These are phyloP conservation scores for Ilex aquifolium DNA, from an alignment of 257 asterid species.

Conservation along the genomic window DNA sequence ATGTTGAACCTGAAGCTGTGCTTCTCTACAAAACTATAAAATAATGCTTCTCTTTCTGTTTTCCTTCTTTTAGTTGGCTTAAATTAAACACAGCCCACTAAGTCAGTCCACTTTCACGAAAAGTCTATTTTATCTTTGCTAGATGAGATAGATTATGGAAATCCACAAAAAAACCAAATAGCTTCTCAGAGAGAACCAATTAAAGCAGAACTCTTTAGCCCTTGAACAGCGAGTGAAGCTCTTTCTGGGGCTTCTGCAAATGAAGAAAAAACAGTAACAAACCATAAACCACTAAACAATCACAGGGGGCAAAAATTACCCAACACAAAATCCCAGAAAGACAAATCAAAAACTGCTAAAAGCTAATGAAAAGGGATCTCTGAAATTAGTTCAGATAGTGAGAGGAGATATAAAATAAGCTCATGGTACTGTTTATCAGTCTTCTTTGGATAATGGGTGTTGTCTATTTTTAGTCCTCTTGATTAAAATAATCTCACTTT, in stretches of 20 bases:
- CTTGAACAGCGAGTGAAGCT: constrained; percentile 31
- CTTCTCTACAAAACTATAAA: constrained; percentile 16
- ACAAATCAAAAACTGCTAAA: constrained; percentile 7
- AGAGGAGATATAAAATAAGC: constrained; percentile 6
- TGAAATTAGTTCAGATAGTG: constrained; percentile 7
- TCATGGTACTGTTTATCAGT: constrained; percentile 1
- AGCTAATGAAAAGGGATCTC: constrained; percentile 17
- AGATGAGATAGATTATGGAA: constrained; percentile 2
- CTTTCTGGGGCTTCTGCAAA: constrained; percentile 36
- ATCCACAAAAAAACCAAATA: constrained; percentile 11
- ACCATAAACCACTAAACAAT: constrained; percentile 8
- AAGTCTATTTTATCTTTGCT: constrained; percentile 19
- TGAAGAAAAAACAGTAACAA: constrained; percentile 9
- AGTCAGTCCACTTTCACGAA: constrained; percentile 19
- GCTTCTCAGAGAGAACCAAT: constrained; percentile 2
- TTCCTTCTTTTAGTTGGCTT: constrained; percentile 15
- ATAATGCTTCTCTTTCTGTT: constrained; percentile 12
- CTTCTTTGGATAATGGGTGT: constrained; percentile 13
- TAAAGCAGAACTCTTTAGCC: constrained; percentile 16
- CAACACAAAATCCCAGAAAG: constrained; percentile 4
- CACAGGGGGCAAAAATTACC: not conserved
- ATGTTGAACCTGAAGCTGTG: constrained; percentile 31
- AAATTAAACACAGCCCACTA: constrained; percentile 18
- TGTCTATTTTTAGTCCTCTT: constrained; percentile 38
- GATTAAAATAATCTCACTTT: constrained; percentile 32